Conservation (phyloP, 768 basidiomycete genomes). For the Phlebiopsis gigantea region DNA sequence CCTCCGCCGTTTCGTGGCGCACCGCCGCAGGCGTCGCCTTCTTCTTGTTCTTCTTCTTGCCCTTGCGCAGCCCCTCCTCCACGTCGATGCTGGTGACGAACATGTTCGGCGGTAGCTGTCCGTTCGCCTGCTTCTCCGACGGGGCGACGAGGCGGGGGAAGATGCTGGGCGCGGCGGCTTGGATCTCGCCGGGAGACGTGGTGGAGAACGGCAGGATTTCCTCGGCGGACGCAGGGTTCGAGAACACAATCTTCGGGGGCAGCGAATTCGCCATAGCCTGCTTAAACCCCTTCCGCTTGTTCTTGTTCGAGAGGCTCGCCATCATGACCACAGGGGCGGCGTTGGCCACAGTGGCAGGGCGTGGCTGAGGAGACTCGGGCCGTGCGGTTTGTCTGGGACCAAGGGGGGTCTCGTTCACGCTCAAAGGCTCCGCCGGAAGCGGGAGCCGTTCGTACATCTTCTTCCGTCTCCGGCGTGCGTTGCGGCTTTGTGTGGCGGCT, state of each 20-base stretch:
- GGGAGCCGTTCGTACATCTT: slow-evolving; percentile 28
- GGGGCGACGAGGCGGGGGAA: slow-evolving; percentile 50
- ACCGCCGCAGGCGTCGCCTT: slow-evolving; percentile 17
- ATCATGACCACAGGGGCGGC: slow-evolving; percentile 27
- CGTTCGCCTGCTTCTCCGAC: slow-evolving; percentile 48
- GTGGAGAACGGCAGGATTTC: slow-evolving; percentile 11
- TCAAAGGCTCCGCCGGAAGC: slow-evolving; percentile 22
- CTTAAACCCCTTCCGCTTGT: slow-evolving; percentile 67
- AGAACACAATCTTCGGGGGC: slow-evolving; percentile 53
- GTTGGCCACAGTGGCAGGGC: background rate
- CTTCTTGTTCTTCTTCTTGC: slow-evolving; percentile 26
- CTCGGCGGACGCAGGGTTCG: background rate
- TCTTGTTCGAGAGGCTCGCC: slow-evolving; percentile 64
- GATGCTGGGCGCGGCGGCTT: slow-evolving; percentile 6
- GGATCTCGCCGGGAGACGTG: slow-evolving; percentile 5
- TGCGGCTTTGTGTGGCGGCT: slow-evolving; percentile 49
- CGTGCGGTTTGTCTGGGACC: slow-evolving; percentile 20
- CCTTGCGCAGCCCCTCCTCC: slow-evolving; percentile 41
- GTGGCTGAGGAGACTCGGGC: background rate
- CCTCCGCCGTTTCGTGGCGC: slow-evolving; percentile 12
- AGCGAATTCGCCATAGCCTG: slow-evolving; percentile 39
- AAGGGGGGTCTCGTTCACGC: slow-evolving; percentile 41
- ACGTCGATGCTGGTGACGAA: slow-evolving; percentile 73
- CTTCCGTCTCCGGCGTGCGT: slow-evolving; percentile 50
- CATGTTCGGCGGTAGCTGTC: slow-evolving; percentile 51